Evolutionary conservation across 495 filamentous ascomycete genomes (phyloP), one percentile per base, ranked within the genome.

Genomic region (Penicillium subrubescens): DNA sequence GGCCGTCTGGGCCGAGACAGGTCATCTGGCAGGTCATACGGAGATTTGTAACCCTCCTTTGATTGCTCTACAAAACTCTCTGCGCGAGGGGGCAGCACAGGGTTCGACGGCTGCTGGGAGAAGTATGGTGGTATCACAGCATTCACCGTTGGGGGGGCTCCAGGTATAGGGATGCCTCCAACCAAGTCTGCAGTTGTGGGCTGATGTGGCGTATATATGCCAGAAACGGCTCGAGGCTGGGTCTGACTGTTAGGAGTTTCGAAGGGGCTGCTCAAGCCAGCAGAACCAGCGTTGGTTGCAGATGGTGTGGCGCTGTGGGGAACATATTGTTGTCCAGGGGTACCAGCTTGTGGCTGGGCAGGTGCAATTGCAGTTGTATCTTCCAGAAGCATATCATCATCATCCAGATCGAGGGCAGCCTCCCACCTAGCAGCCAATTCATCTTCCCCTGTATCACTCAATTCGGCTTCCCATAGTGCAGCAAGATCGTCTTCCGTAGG

Each of bases 1-100:
- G 79, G 86, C 87, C 73, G 79, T 76, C 86, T 84, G 33, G 89
- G 89, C 59, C 86, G 86, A 19, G 88, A 83, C 17, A 97, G 83
- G 53, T 97, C 94, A 77, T 96, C 92, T 3, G 95, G 95, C 5
- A 99, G 84, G 75, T 99, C 95, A 67, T 97, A 99, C 5, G 95
- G 95, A 27, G 93, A 97, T 34, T 87, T 84, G 72, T 98, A 99
- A 11, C 94, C 94, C 46, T 93, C 89, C 74, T 96, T 98, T 8
- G 91, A 79, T 66, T 93, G 94, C 71, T 93, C 89, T 6, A 86
- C 91, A 74, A 96, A 99, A 71, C 94, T 97, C 85, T 90, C 66
- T 69, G 83, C 71, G 74, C 76, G 71, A 69, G 69, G 64, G 66
- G 44, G 19, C 44, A 80, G 51, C 59, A 81, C 77, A 69, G 67